Base-by-base conservation (phyloP, 306 rosid species). In the Astragalus membranaceus region DNA sequence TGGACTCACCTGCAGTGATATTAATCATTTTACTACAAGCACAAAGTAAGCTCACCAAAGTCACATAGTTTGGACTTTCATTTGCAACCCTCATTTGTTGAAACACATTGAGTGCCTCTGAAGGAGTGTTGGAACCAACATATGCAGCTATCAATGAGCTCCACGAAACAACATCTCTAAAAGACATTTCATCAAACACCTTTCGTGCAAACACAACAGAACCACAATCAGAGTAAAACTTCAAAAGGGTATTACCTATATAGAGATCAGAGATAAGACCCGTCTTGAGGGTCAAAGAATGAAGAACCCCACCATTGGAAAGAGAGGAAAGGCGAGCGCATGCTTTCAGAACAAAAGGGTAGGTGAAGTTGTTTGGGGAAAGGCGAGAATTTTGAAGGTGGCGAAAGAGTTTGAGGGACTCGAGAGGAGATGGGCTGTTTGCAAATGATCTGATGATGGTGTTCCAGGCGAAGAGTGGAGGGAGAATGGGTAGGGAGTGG, bases 151-250 rank as follows among this genome's bases (percentile, higher is more conserved):
- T 81, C 88, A 85, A 75, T 41, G 88, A 81, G 57, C 81, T 85
- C 87, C 94, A 81, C 23, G 90, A 77, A 67, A 83, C 90, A 46
- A 88, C 84, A 70, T 83, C 85, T 75, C 83, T 85, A 11, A 51
- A 76, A 61, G 61, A 5, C 85, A 83, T 79, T 81, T 83, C 84
- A 50, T 88, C 88, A 16, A 88, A 85, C 87, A 76, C 83, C 35
- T 35, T 20, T 30, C 84, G 39, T 0, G 87, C 90, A 67, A 59
- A 42, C 50, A 39, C 35, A 0, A 75, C 8, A 0, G 14, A 54
- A 0, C 73, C 76, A 0, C 82, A 88, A 41, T 81, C 81, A 0
- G 63, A 59, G 0, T 83, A 85, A 80, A 83, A 75, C 10, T 75
- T 77, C 69, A 88, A 79, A 62, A 85, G 84, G 57, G 87, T 67